Evolutionary conservation across 805 yeast species (phyloP), one percentile per base, ranked within the genome.

Genomic region (Hanseniaspora mollemarum): DNA sequence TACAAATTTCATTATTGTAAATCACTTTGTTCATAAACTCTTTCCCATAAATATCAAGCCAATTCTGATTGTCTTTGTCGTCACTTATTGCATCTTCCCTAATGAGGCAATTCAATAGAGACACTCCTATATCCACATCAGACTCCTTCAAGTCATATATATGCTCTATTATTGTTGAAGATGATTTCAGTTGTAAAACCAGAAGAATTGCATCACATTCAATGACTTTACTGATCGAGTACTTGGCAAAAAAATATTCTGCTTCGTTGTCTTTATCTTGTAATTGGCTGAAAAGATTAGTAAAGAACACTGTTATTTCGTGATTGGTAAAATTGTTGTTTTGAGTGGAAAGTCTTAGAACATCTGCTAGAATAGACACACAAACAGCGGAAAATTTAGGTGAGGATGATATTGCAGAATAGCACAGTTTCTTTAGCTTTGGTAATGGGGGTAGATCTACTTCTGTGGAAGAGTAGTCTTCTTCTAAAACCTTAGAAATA

Each of bases 131-230:
- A 25, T 48, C 45, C 4, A 24, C 26, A 24, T 40, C 36, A 15
- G 22, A 22, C 5, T 28, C 2, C 6, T 45, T 24, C 15, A 43
- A 22, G 12, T 32, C 29, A 7, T 48, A 48, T 0, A 48, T 48
- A 3, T 28, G 18, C n/a, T 40, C 31, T 13, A 48, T 13, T n/a
- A 40, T 32, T 15, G 39, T 28, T 2, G 19, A 15, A 10, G 41
- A 32, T 1, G 39, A 24, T 16, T 31, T 38, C 18, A 39, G 19
- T 10, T 48, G 51, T 21, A 48, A 40, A 1, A 48, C 40, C 19
- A 48, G 28, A 22, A 48, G 26, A 32, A 48, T 29, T 19, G 51
- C 51, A 40, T 48, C 51, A 26, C 51, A 48, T 2, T 28, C 51
- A 18, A 48, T 38, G 16, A 48, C 28, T 13, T 25, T 48, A 22